Evolutionary conservation across 495 filamentous ascomycete genomes (phyloP).

Genomic region (Trichoderma asperelloides): DNA sequence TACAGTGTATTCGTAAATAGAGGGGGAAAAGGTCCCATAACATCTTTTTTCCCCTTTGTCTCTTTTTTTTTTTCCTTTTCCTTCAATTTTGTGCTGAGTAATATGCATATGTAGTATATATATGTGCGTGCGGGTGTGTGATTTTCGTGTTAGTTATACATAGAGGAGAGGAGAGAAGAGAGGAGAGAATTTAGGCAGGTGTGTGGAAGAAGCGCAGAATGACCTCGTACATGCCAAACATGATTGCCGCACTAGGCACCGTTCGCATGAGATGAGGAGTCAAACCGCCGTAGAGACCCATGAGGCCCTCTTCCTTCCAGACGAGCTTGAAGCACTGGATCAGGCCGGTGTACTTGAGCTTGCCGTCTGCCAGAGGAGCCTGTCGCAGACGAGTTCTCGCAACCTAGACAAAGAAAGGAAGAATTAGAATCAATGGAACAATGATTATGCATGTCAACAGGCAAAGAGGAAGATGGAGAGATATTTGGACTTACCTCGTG

Average conservation of each 20-base stretch:
- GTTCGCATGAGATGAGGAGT: conserved; percentile 81
- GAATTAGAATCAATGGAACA: too few relatives aligned
- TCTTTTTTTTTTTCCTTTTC: not conserved
- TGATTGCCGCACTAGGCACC: conserved; percentile 82
- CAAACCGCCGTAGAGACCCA: conserved; percentile 73
- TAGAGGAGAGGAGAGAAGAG: too few relatives aligned
- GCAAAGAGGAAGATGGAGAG: not conserved
- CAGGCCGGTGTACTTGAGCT: conserved; percentile 73
- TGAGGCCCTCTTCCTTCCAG: conserved; percentile 76
- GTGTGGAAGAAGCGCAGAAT: conserved; percentile 52
- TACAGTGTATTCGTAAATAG: not conserved
- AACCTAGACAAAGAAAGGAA: conserved; percentile 44
- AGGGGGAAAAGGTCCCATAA: not conserved
- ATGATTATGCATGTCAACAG: too few relatives aligned
- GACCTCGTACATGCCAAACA: conserved; percentile 85
- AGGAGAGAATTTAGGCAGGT: conserved; percentile 11
- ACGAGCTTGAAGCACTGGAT: conserved; percentile 74
- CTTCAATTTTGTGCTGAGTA: not conserved
- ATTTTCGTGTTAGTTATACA: not conserved
- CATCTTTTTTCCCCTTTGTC: not conserved
- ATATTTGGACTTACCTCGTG: conserved; percentile 55
- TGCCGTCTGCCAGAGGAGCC: conserved; percentile 63
- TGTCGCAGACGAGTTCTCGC: conserved; percentile 74
- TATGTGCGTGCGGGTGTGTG: not conserved
- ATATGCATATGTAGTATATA: too few relatives aligned